Percentiles rank a stretch among this genome's conserved stretches.
Evolutionary conservation across 208 protist genomes (phyloP).

Genomic region (Leishmania braziliensis): DNA sequence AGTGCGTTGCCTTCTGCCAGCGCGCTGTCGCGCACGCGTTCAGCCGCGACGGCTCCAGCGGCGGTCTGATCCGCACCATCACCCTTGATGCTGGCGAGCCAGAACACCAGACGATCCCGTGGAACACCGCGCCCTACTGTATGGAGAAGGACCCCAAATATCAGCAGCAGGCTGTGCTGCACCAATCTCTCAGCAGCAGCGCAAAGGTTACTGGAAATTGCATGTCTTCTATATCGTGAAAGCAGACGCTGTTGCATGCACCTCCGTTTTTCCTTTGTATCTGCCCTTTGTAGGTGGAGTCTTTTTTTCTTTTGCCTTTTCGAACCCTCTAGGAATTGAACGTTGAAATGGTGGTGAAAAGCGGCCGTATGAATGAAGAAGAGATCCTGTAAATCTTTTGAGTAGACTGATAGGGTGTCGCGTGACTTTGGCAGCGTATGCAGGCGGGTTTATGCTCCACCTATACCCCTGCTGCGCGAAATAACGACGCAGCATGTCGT

Average conservation of each 20-base stretch:
- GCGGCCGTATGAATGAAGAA: conserved; percentile 7
- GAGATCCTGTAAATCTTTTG: neutral
- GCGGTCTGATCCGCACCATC: conserved; percentile 96
- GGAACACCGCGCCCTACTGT: conserved; percentile 86
- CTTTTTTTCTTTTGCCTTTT: neutral
- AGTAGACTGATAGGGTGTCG: neutral
- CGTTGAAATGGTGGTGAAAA: neutral
- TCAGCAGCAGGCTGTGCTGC: conserved; percentile 58
- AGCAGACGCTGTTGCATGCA: neutral
- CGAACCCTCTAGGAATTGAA: neutral
- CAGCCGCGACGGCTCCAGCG: conserved; percentile 98
- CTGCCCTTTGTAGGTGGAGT: neutral
- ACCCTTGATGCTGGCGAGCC: conserved; percentile 81
- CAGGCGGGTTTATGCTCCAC: neutral
- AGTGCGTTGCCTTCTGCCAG: conserved; percentile 95
- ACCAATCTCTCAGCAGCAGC: conserved; percentile 79
- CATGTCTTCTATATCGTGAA: conserved; percentile 20
- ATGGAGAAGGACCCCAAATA: conserved; percentile 93
- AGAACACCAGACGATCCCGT: conserved; percentile 85
- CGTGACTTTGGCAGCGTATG: neutral
- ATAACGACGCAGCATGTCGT: neutral
- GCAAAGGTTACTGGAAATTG: conserved; percentile 70
- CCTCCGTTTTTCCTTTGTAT: neutral
- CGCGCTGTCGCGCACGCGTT: conserved; percentile 97
- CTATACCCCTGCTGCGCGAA: neutral